A percentile compares a stretch with the other conserved stretches of the same genome.
Conservation (phyloP, 768 basidiomycete genomes). For the Panus rudis region DNA sequence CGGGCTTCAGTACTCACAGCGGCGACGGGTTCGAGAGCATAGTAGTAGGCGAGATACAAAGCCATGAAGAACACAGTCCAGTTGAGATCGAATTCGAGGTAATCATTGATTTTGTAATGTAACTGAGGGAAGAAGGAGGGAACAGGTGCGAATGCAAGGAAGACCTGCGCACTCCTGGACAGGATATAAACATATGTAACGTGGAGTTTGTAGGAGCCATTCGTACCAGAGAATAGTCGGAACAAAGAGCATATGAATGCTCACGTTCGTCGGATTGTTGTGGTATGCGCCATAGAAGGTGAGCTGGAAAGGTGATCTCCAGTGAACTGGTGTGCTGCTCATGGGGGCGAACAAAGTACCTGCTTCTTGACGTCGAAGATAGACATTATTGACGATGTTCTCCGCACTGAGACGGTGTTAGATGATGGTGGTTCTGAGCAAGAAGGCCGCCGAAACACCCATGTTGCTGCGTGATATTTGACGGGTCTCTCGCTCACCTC, state of each 20-base stretch:
- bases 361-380: constrained; percentile 68
- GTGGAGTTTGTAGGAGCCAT: background rate
- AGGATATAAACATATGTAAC: constrained; percentile 3
- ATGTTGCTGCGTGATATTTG: too few relatives aligned
- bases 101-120: constrained; percentile 47
- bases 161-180: constrained; percentile 20
- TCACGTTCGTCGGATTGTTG: constrained; percentile 71
- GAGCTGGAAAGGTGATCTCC: constrained; percentile 40
- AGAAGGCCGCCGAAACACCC: too few relatives aligned
- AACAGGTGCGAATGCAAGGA: constrained; percentile 31
- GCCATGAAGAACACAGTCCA: constrained; percentile 50
- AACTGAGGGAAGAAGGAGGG: constrained; percentile 48
- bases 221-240: constrained; percentile 75
- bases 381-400: too few relatives aligned
- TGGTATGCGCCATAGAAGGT: constrained; percentile 94
- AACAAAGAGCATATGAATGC: constrained; percentile 82
- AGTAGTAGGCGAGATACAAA: constrained; percentile 69
- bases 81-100: constrained; percentile 68
- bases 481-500: too few relatives aligned
- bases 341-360: constrained; percentile 29
- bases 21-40: constrained; percentile 72
- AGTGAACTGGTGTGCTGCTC: background rate
- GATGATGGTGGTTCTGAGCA: too few relatives aligned
- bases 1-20: constrained; percentile 50
- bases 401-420: too few relatives aligned